Conservation (phyloP, 202 grass and related monocot genomes). For the Bolboschoenoplectus hybrid region DNA sequence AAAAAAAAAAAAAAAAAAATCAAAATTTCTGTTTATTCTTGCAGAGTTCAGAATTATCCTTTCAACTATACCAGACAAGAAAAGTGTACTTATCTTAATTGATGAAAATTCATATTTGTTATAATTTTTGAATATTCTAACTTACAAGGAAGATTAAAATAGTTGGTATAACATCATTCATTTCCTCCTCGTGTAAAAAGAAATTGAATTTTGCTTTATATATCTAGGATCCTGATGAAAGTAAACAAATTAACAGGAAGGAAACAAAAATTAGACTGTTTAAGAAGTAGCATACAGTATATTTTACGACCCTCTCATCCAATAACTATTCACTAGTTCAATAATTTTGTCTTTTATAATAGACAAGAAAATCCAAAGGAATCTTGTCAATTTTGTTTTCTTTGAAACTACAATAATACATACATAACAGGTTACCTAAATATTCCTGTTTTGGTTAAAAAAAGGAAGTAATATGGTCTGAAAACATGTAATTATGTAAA, state of each 20-base stretch:
- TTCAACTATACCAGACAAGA: background rate
- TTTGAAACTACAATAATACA: slow-evolving; percentile 4
- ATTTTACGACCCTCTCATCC: background rate
- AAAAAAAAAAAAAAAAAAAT: background rate
- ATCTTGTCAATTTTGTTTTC: slow-evolving; percentile 26
- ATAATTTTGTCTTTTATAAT: slow-evolving; percentile 21
- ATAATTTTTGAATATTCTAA: background rate
- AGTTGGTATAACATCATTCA: background rate
- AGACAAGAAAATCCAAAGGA: slow-evolving; percentile 36
- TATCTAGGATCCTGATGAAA: background rate
- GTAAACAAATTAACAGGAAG: background rate
- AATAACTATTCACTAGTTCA: slow-evolving; percentile 21
- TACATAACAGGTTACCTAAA: background rate
- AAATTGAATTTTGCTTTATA: background rate
- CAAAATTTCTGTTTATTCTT: background rate
- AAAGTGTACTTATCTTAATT: background rate
- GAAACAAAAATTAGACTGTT: background rate
- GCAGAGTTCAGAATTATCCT: background rate
- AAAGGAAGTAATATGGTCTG: background rate
- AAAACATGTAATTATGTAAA: background rate
- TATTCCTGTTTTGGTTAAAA: background rate
- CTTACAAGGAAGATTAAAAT: background rate
- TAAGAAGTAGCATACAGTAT: background rate
- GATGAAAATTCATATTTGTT: background rate
- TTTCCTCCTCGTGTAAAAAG: background rate